Evolutionary conservation across 2,329 filamentous ascomycete species (phyloP), one percentile per base, ranked within the genome.

Genomic region (Penicillium sp.): DNA sequence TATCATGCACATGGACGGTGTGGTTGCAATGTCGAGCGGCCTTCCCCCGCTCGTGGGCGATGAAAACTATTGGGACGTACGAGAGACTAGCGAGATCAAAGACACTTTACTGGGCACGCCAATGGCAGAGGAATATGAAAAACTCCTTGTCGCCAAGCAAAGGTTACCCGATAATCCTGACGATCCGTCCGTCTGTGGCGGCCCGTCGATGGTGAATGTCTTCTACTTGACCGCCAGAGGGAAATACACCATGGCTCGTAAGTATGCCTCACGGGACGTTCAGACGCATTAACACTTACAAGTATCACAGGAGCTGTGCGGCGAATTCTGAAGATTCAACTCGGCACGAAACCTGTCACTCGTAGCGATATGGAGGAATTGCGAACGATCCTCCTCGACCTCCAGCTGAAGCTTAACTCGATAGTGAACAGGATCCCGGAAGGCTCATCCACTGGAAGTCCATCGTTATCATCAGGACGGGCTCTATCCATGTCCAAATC

Each of bases 1-100:
- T 60, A 79, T 82, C 38, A 76, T 81, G 28, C 77, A 81, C 47
- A 79, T 80, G 71, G 78, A 81, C 61, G 71, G 78, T n/a, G 74
- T 81, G 11, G 76, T 82, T n/a, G 77, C 80, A 2, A 80, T 82
- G 71, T 79, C 80, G 4, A 80, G 79, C 51, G 80, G 80, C 2
- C 69, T 82, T 12, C 79, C 79, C 6, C 79, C 80, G 8, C 67
- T 81, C 25, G 76, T 82, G 14, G 75, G 75, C 38, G 79, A 80
- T 39, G 79, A 82, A 55, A 76, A 76, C 51, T 81, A 79, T 41
- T 82, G 78, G 74, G 79, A 83, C 64, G 80, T 82, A 1, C 71
- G 76, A 8, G 74, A 78, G 56, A 75, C 77, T 4, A 81, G 76
- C 48, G 79, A 82, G 66, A 71, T 82, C 5, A 79, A 81, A 60